These are phyloP conservation scores for Magnolia sinica DNA, from an alignment of 164 flowering plant genomes.

Conservation along the genomic window DNA sequence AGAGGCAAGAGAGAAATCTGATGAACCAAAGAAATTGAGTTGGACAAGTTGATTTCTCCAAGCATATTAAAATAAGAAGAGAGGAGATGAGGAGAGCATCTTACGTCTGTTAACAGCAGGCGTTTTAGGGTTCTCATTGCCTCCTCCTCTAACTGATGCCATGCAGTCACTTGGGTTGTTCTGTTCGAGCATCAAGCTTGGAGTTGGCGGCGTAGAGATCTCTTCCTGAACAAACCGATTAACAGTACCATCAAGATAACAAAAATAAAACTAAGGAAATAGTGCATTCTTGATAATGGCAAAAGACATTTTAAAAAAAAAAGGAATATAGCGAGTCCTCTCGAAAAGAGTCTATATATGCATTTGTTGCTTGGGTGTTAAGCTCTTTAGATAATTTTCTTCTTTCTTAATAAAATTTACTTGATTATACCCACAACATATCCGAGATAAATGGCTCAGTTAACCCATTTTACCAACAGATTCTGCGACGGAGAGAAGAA, in stretches of 20 bases:
- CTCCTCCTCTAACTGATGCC: conserved; percentile 33
- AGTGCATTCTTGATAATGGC: background rate
- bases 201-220: conserved; percentile 38
- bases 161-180: conserved; percentile 33
- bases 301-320: background rate
- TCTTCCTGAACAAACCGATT: conserved; percentile 49
- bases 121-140: conserved; percentile 58
- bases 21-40: too few relatives aligned
- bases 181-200: conserved; percentile 55
- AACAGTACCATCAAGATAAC: background rate
- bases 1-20: too few relatives aligned
- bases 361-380: background rate
- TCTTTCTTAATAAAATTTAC: too few relatives aligned
- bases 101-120: conserved; percentile 69
- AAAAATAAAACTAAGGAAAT: background rate
- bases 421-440: too few relatives aligned
- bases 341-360: too few relatives aligned
- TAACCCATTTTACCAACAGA: conserved; percentile 43
- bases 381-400: too few relatives aligned
- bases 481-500: conserved; percentile 60
- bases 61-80: background rate
- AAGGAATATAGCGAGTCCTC: background rate
- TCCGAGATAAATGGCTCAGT: background rate
- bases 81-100: conserved; percentile 11
- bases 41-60: background rate